phyloP scores from a whole-genome alignment of 1,284 basidiomycete genomes.

The Ustilago trichophora region DNA sequence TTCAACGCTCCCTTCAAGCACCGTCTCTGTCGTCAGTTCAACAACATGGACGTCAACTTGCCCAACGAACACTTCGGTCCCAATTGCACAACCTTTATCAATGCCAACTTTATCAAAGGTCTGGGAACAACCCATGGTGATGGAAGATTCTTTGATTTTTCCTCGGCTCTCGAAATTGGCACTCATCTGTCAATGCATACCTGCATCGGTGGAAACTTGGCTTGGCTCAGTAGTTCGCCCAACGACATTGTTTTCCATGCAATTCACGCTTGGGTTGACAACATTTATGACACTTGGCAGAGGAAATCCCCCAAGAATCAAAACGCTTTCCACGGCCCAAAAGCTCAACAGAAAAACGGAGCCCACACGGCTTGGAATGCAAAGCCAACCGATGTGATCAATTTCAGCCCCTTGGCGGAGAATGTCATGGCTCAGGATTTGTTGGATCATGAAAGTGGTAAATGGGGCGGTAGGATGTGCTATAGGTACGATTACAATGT shows the following conservation, averaged over 20 bases:
- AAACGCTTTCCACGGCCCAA: slow-evolving; percentile 27
- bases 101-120: slow-evolving; percentile 11
- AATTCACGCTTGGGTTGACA: slow-evolving; percentile 19
- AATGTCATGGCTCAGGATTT: slow-evolving; percentile 23
- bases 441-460: slow-evolving; percentile 20
- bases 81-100: slow-evolving; percentile 35
- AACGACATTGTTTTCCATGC: slow-evolving; percentile 20
- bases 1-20: slow-evolving; percentile 38
- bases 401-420: slow-evolving; percentile 20
- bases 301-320: slow-evolving; percentile 8
- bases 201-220: slow-evolving; percentile 25
- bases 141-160: slow-evolving; percentile 32
- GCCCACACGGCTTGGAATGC: slow-evolving; percentile 21
- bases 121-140: slow-evolving; percentile 14
- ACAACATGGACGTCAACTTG: slow-evolving; percentile 15
- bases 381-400: slow-evolving; percentile 16
- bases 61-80: slow-evolving; percentile 20
- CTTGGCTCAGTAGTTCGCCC: slow-evolving; percentile 19
- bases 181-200: slow-evolving; percentile 33
- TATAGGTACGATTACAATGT: slow-evolving; percentile 27
- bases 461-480: slow-evolving; percentile 30
- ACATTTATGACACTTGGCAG: slow-evolving; percentile 17
- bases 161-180: slow-evolving; percentile 28
- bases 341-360: slow-evolving; percentile 15
- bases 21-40: slow-evolving; percentile 37